Base-by-base conservation (phyloP, 305 asterid genomes). In the Fraxinus latifolia region DNA sequence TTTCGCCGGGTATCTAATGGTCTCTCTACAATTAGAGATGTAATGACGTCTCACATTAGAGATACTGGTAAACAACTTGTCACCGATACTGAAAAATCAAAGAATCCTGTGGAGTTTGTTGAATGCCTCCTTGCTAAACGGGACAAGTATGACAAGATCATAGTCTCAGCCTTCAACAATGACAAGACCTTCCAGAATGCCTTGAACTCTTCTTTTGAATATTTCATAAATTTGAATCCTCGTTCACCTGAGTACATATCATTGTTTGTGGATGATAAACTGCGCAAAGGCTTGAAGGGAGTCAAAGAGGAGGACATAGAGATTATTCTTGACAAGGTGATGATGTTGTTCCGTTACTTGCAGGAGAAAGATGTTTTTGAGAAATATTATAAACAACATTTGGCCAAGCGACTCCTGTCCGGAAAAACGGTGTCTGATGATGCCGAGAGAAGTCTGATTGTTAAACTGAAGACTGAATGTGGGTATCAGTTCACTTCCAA, bases 401-500 rank as follows among this genome's bases (percentile, higher is more conserved):
- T 90, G 80, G 93, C 91, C 4, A 90, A 90, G 81, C 82, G 93
- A 32, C 91, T 90, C 33, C 67, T 90, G 76, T 90, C 91, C 0
- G 90, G 90, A 15, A 93, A 93, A 85, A 90, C 91, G 0, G 79
- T 83, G 21, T 88, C 93, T 1, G 91, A 88, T 37, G 93, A 90
- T 73, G 96, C 97, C 2, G 97, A 93, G 90, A 89, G 96, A 83
- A 91, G 94, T 80, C 84, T 93, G 80, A 90, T 93, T 33, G 94
- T 93, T 72, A 93, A 93, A 86, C 86, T 93, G 85, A 93, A 93
- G 86, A 93, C 97, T 5, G 97, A 93, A 82, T 93, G 97, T 75
- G 97, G 97, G 33, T 91, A 92, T 80, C 97, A 92, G 37, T 93
- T 93, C 74, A 93, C 97, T 29, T 93, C 97, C 0, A 93, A 93